Evolutionary conservation across 768 basidiomycete genomes (phyloP).

Genomic region (Boletus pseudo-olivaceus): DNA sequence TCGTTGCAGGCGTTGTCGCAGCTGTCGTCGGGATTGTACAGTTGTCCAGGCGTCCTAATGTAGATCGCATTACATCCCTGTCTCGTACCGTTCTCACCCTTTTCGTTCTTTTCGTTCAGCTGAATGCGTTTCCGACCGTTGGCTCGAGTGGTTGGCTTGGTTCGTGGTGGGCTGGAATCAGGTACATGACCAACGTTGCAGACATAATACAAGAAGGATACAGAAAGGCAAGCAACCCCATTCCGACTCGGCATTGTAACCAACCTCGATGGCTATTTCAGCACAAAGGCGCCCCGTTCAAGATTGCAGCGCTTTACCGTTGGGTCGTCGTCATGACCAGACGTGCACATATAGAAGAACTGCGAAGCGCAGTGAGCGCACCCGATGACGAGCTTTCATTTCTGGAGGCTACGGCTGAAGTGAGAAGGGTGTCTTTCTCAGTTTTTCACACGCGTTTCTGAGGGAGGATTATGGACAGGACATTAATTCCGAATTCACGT

Average conservation of each 20-base stretch:
- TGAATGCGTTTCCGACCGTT: constrained; percentile 27
- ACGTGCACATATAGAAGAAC: constrained; percentile 34
- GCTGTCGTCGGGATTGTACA: not conserved
- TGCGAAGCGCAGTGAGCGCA: constrained; percentile 37
- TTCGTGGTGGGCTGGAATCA: constrained; percentile 3
- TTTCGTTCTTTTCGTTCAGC: constrained; percentile 5
- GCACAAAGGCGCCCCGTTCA: constrained; percentile 29
- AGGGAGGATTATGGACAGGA: constrained; percentile 21
- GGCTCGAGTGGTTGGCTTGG: no score
- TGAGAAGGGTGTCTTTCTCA: constrained; percentile 5
- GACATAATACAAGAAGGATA: constrained; percentile 31
- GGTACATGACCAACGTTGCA: constrained; percentile 13
- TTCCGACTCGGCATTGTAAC: not conserved
- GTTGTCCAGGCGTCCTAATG: not conserved
- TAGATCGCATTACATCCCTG: not conserved
- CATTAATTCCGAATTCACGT: constrained; percentile 33
- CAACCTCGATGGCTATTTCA: not conserved
- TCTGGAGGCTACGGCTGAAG: constrained; percentile 30
- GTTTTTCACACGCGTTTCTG: not conserved
- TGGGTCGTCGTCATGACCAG: constrained; percentile 40
- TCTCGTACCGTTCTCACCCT: not conserved
- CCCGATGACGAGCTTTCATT: constrained; percentile 38
- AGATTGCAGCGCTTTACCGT: constrained; percentile 23
- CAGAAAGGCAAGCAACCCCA: constrained; percentile 18
- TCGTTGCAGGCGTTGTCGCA: not conserved